Percentiles rank a stretch among this genome's conserved stretches.
Conservation (phyloP, 352 stramenopile species). For the Pythium plurisporium region DNA sequence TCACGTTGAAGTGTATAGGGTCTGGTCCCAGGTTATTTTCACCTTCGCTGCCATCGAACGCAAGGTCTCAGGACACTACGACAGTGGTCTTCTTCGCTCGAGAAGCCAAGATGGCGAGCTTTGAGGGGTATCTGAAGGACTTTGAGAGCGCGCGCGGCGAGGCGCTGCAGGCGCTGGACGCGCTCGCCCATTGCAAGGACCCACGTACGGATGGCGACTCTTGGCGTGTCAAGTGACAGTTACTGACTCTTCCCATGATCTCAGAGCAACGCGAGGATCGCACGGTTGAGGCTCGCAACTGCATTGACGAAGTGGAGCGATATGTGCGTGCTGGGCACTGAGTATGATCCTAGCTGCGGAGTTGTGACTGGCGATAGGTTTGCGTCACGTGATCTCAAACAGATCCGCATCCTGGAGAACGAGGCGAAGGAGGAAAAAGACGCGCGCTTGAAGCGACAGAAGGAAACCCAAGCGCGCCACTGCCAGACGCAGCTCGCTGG, state of each 20-base stretch:
- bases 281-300: constrained; percentile 36
- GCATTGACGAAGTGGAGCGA: constrained; percentile 69
- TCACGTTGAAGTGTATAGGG: constrained; percentile 1
- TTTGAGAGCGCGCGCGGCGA: constrained; percentile 42
- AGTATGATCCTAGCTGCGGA: background rate
- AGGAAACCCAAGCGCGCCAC: constrained; percentile 40
- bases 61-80: background rate
- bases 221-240: background rate
- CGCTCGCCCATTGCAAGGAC: constrained; percentile 30
- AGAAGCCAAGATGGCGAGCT: constrained; percentile 18
- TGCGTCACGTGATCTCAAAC: background rate
- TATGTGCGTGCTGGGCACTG: constrained; percentile 36
- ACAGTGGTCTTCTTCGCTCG: background rate
- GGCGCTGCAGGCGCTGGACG: constrained; percentile 45
- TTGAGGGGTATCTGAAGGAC: constrained; percentile 58
- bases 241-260: no score
- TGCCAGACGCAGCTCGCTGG: constrained; percentile 44
- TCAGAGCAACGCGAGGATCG: constrained; percentile 43
- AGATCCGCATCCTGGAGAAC: constrained; percentile 67
- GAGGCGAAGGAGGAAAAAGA: constrained; percentile 35
- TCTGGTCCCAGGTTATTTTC: constrained; percentile 3
- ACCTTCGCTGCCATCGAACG: no score
- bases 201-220: constrained; percentile 1
- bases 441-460: constrained; percentile 33
- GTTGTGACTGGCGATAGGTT: background rate